Evolutionary conservation across 495 filamentous ascomycete genomes (phyloP).

Genomic region (Penicillium nucicola): DNA sequence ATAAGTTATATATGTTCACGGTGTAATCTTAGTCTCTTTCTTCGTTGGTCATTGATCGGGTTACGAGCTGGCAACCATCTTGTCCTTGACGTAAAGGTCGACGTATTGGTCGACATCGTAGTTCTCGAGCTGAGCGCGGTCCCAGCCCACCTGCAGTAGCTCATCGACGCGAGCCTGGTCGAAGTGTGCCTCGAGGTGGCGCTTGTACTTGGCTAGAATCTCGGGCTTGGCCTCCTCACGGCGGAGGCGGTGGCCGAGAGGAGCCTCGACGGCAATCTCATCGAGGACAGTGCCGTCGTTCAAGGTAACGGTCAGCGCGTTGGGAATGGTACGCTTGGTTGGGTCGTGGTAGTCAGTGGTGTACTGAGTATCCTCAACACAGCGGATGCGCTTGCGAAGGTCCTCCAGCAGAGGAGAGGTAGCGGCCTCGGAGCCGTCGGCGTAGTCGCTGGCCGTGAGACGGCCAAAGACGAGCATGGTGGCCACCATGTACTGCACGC

Average conservation of each 20-base stretch:
- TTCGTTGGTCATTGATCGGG: not conserved
- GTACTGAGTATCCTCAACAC: constrained; percentile 93
- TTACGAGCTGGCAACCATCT: constrained; percentile 40
- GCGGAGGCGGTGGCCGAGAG: constrained; percentile 85
- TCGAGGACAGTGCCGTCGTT: constrained; percentile 93
- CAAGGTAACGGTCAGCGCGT: constrained; percentile 87
- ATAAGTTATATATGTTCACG: constrained; percentile 12
- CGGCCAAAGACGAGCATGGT: constrained; percentile 94
- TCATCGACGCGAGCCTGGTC: constrained; percentile 69
- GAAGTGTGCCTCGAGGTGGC: constrained; percentile 83
- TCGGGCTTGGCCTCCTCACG: constrained; percentile 97
- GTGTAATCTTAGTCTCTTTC: not conserved
- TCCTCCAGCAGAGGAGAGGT: constrained; percentile 85
- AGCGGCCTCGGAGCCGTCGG: constrained; percentile 85
- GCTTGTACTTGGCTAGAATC: constrained; percentile 90
- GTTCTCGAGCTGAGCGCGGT: constrained; percentile 69
- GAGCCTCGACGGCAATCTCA: constrained; percentile 92
- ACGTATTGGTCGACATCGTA: constrained; percentile 91
- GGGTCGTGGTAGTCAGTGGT: constrained; percentile 94
- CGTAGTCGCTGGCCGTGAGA: constrained; percentile 87
- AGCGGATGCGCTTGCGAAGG: constrained; percentile 86
- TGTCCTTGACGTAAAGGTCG: constrained; percentile 81
- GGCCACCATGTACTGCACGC: constrained; percentile 98
- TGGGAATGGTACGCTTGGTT: constrained; percentile 88
- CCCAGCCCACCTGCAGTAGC: constrained; percentile 71